A percentile compares a stretch with the other conserved stretches of the same genome.
Conservation (phyloP, 371 early-diverging fungal species). For the Rhizopus stolonifer region DNA sequence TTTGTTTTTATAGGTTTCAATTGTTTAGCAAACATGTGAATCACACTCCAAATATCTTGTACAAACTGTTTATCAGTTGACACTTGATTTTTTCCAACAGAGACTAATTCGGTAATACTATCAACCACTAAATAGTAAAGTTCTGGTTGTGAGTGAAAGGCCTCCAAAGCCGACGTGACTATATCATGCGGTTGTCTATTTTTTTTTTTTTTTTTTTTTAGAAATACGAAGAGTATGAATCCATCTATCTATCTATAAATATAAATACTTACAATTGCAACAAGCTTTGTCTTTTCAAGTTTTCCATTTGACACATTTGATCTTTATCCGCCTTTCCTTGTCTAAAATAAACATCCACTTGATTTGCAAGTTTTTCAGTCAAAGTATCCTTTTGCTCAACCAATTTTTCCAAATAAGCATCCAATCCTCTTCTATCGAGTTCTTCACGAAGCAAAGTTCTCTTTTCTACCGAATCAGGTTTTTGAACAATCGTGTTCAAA, state of each 20-base stretch:
- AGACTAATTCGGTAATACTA: slow-evolving; percentile 34
- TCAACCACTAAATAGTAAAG: slow-evolving; percentile 45
- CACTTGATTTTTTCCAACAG: slow-evolving; percentile 24
- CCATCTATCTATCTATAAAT: not conserved
- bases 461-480: slow-evolving; percentile 52
- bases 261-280: slow-evolving; percentile 33
- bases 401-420: slow-evolving; percentile 43
- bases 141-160: slow-evolving; percentile 37
- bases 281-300: slow-evolving; percentile 34
- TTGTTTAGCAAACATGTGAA: slow-evolving; percentile 35
- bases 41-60: slow-evolving; percentile 41
- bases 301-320: slow-evolving; percentile 47
- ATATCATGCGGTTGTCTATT: slow-evolving; percentile 43
- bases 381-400: slow-evolving; percentile 32
- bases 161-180: slow-evolving; percentile 31
- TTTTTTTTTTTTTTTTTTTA: not conserved
- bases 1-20: slow-evolving; percentile 24
- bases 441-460: slow-evolving; percentile 54
- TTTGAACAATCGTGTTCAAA: slow-evolving; percentile 56
- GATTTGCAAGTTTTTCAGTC: slow-evolving; percentile 42
- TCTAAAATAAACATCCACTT: slow-evolving; percentile 45
- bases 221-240: not conserved
- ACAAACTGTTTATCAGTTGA: slow-evolving; percentile 28
- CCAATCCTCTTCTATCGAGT: slow-evolving; percentile 58
- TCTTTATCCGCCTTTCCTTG: slow-evolving; percentile 52